Base-by-base conservation (phyloP, 805 yeast species). In the Starmerella ratchasimensis region DNA sequence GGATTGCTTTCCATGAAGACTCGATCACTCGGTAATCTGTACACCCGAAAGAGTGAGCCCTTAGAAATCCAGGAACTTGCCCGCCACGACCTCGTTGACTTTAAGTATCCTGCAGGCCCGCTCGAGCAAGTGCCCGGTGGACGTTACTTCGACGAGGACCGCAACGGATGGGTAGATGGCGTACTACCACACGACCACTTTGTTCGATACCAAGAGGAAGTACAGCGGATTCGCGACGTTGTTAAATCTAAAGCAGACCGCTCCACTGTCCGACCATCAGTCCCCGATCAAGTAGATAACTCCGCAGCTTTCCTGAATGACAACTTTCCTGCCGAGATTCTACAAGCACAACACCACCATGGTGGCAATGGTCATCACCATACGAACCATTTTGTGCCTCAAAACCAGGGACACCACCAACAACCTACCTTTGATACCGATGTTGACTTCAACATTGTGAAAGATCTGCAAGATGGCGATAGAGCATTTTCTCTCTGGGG, bases 131-230 rank as follows among this genome's bases (percentile, higher is more conserved):
- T 30, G 10, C 47, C 44, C n/a, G 28, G 27, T 9, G 44, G 48
- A 15, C 37, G 44, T 17, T 45, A 43, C 31, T 45, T 37, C 34
- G 40, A 45, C 28, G 48, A 45, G 42, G 44, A 39, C 29, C 39
- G 42, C 21, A n/a, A 20, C 8, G 39, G 22, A 14, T 45, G 48
- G 48, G 37, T 34, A 6, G 42, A 37, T n/a, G 48, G 46, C 10
- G 33, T 34, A 15, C 29, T 40, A 4, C 48, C 48, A 3, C 22
- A 18, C 7, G 42, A 33, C 19, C 40, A 43, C 23, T 18, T 31
- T 9, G 24, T n/a, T 22, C 29, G 44, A 9, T 45, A 45, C 28
- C 37, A 39, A 27, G 46, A 39, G 7, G 48, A 45, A 31, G 28
- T 45, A 18, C 17, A 8, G 16, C 38, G 48, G 18, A 21, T 45